These are phyloP conservation scores for Fusarium globosum DNA, from an alignment of 2,329 filamentous ascomycete species.

Conservation along the genomic window DNA sequence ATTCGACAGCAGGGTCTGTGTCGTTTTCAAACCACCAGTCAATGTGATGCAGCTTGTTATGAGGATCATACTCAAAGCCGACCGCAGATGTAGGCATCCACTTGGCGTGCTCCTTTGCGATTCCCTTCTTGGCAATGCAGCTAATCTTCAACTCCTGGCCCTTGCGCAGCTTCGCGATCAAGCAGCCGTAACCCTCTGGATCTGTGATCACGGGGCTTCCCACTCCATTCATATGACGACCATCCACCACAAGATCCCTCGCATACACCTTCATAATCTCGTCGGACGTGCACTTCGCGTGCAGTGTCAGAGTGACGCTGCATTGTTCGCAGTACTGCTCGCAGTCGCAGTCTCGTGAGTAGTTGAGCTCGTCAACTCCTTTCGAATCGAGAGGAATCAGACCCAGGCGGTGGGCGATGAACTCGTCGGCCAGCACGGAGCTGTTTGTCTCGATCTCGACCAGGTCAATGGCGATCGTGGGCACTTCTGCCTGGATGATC, in stretches of 20 bases:
- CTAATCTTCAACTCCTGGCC: slow-evolving; percentile 91
- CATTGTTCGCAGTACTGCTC: slow-evolving; percentile 95
- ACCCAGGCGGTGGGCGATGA: slow-evolving; percentile 91
- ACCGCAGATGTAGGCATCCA: slow-evolving; percentile 95
- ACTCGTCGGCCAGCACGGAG: slow-evolving; percentile 96
- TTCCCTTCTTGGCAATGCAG: slow-evolving; percentile 97
- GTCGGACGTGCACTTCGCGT: slow-evolving; percentile 86
- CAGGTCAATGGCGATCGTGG: slow-evolving; percentile 92
- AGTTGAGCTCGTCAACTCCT: slow-evolving; percentile 83
- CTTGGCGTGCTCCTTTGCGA: slow-evolving; percentile 98
- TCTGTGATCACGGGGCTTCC: slow-evolving; percentile 88
- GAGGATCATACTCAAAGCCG: slow-evolving; percentile 97
- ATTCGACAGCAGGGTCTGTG: slow-evolving; percentile 81
- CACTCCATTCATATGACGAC: slow-evolving; percentile 77
- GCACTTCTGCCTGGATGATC: slow-evolving; percentile 91
- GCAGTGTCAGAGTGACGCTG: slow-evolving; percentile 84
- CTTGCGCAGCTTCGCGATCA: slow-evolving; percentile 90
- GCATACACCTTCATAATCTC: slow-evolving; percentile 96
- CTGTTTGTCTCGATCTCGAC: slow-evolving; percentile 94
- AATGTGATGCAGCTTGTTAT: slow-evolving; percentile 93
- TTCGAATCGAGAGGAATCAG: slow-evolving; percentile 89
- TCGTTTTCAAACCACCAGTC: slow-evolving; percentile 91
- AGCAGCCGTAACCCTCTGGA: slow-evolving; percentile 79
- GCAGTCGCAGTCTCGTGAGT: slow-evolving; percentile 95
- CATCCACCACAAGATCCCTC: slow-evolving; percentile 81